Evolutionary conservation across 495 filamentous ascomycete species (phyloP).

Genomic region (Wilcoxina mikolae): DNA sequence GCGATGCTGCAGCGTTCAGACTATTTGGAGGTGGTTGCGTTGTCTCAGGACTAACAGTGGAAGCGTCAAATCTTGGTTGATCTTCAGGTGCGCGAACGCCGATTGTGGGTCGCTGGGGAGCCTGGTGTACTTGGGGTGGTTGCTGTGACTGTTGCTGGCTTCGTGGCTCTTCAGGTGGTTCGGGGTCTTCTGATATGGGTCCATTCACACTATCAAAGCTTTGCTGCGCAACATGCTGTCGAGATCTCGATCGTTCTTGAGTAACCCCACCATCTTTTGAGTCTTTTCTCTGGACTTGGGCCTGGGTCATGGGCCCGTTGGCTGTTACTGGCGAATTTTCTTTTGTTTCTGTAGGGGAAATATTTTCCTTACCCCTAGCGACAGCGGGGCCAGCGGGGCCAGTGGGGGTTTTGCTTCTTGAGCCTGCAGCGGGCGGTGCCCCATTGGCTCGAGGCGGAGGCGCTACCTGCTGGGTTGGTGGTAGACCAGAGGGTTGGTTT

Average conservation of each 20-base stretch:
- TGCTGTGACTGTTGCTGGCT: background rate
- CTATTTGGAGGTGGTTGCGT: background rate
- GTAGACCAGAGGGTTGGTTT: conserved; percentile 63
- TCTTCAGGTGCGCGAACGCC: background rate
- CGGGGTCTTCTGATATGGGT: background rate
- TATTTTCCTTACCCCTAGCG: conserved; percentile 17
- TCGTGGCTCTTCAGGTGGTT: background rate
- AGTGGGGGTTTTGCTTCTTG: conserved; percentile 47
- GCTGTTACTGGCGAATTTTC: conserved; percentile 2
- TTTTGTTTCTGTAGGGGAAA: conserved; percentile 18
- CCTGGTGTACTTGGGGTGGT: background rate
- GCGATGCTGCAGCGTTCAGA: background rate
- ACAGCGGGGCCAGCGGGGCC: conserved; percentile 11
- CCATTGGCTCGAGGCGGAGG: conserved; percentile 55
- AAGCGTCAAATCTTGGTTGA: conserved; percentile 4
- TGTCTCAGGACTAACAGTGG: background rate
- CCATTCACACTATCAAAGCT: conserved; percentile 7
- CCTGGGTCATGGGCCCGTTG: conserved; percentile 14
- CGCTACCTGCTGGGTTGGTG: conserved; percentile 72
- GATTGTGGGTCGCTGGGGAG: background rate
- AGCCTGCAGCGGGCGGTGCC: conserved; percentile 29
- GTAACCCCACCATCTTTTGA: conserved; percentile 1
- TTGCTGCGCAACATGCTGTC: conserved; percentile 15
- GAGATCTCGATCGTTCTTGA: conserved; percentile 17
- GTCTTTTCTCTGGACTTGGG: conserved; percentile 8